These are phyloP conservation scores for Triticum dicoccoides DNA, from an alignment of 176 grass and related monocot species.

Conservation along the genomic window DNA sequence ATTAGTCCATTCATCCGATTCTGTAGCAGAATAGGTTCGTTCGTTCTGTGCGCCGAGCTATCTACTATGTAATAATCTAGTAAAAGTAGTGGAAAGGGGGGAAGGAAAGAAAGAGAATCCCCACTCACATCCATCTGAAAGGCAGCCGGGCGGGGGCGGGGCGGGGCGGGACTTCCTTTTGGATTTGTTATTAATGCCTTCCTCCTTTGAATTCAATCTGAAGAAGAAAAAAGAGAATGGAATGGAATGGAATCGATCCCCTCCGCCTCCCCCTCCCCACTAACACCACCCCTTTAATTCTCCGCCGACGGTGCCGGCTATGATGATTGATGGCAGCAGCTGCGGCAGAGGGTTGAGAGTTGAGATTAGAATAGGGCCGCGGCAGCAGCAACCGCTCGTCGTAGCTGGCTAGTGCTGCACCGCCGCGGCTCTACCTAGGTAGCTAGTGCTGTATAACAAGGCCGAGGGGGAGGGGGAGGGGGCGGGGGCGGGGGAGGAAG, in stretches of 20 bases:
- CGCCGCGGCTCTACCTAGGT: neutral
- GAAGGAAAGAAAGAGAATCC: neutral
- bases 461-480: neutral
- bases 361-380: neutral
- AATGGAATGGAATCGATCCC: constrained; percentile 1
- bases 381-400: neutral
- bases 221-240: neutral
- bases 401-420: neutral
- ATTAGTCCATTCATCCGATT: constrained; percentile 11
- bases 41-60: neutral
- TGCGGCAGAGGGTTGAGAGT: neutral
- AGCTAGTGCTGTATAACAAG: neutral
- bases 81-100: neutral
- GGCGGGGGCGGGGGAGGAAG: neutral
- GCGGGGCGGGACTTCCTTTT: neutral
- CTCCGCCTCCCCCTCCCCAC: neutral
- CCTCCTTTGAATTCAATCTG: constrained; percentile 1
- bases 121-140: constrained; percentile 16
- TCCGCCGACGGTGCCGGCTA: neutral
- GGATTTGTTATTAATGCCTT: neutral
- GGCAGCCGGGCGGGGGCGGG: neutral
- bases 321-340: neutral
- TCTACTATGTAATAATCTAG: neutral
- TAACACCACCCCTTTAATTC: neutral
- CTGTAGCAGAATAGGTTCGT: neutral